phyloP scores from a whole-genome alignment of 2,329 filamentous ascomycete species.

The Corynespora cassiicola region DNA sequence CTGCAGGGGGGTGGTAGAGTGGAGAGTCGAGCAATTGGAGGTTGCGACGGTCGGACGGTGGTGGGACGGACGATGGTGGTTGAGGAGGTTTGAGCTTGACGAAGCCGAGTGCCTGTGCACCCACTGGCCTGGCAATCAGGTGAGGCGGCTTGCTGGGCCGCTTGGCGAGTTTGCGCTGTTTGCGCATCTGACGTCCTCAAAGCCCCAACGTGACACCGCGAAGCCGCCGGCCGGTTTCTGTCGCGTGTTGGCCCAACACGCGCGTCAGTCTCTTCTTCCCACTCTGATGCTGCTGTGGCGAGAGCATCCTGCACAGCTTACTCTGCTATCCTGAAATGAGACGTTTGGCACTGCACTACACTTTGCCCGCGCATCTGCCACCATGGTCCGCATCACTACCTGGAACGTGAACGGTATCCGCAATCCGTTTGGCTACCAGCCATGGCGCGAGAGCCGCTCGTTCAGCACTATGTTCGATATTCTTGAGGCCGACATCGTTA shows the following conservation, averaged over 20 bases:
- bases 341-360: too few relatives aligned
- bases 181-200: too few relatives aligned
- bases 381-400: slow-evolving; percentile 78
- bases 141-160: slow-evolving; percentile 18
- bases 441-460: slow-evolving; percentile 56
- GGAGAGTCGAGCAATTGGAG: slow-evolving; percentile 38
- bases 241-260: slow-evolving; percentile 28
- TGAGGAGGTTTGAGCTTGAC: slow-evolving; percentile 30
- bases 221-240: slow-evolving; percentile 5
- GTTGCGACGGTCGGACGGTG: slow-evolving; percentile 13
- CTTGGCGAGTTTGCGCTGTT: slow-evolving; percentile 34
- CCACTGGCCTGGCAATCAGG: too few relatives aligned
- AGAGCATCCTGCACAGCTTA: not conserved
- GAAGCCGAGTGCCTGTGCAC: slow-evolving; percentile 23
- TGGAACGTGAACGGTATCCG: slow-evolving; percentile 63
- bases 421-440: slow-evolving; percentile 61
- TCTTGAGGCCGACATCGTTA: slow-evolving; percentile 87
- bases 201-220: slow-evolving; percentile 17
- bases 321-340: too few relatives aligned
- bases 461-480: slow-evolving; percentile 86
- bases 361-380: slow-evolving; percentile 24
- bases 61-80: slow-evolving; percentile 20
- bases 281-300: too few relatives aligned
- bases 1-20: slow-evolving; percentile 16
- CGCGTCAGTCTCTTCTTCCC: slow-evolving; percentile 4